Evolutionary conservation across 306 rosid species (phyloP), one percentile per base, ranked within the genome.

Genomic region (Potentilla sterilis): DNA sequence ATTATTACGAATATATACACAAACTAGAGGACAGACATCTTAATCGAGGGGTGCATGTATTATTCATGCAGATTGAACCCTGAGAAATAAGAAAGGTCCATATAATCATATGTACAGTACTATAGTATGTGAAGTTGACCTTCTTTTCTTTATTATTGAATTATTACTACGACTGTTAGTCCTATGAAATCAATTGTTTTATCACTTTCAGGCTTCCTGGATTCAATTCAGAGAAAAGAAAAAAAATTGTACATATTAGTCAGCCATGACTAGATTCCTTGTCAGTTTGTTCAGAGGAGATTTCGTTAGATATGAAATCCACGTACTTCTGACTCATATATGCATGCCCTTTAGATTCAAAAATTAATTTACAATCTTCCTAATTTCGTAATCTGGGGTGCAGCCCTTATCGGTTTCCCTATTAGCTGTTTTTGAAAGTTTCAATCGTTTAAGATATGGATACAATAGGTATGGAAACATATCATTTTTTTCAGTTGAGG

Each of bases 221-320:
- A 14, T 13, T 61, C 9, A 62, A 62, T 6, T 62, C 6, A 34
- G 42, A 15, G 67, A 6, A 15, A 21, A 16, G 28, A 28, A 9
- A 28, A 9, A 42, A 52, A 5, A 51, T 19, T 3, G 8, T n/a
- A 8, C 9, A 14, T 12, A 64, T 47, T 79, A 82, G 66, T 71
- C 35, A 63, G 81, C 46, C 24, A 67, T 86, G 87, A 80, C 87
- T 86, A 81, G 87, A 86, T 78, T 72, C 83, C 75, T 73, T 59
- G 87, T 86, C 85, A 51, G 64, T 41, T 21, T 55, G 69, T 72
- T 57, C 48, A 2, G 12, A 40, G 13, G 9, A 42, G 3, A 4
- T 9, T 1, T 44, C 7, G 41, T 14, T 4, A 52, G 83, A 75
- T 75, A 69, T 43, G 57, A 46, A 14, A 61, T 78, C 80, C 80